Conservation (phyloP, 805 yeast species). For the Starmera pachycereana region DNA sequence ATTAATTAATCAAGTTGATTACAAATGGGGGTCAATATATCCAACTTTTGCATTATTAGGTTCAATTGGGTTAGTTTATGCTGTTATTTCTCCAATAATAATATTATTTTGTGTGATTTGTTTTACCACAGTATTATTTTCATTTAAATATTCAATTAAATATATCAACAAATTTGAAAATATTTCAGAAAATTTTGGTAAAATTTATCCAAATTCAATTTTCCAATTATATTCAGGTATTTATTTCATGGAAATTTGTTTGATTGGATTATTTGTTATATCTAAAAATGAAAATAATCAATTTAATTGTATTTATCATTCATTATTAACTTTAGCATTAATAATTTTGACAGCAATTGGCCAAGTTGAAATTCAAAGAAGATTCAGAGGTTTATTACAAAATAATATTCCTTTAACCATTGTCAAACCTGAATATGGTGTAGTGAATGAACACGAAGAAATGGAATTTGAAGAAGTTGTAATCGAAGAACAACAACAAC, state of each 20-base stretch:
- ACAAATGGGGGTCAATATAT: slow-evolving; percentile 71
- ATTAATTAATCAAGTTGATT: slow-evolving; percentile 30
- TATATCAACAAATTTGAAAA: slow-evolving; percentile 43
- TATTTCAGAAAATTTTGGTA: slow-evolving; percentile 57
- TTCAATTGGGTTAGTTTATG: slow-evolving; percentile 68
- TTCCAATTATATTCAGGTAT: slow-evolving; percentile 73
- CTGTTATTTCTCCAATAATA: slow-evolving; percentile 72
- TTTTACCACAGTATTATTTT: slow-evolving; percentile 44
- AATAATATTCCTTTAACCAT: slow-evolving; percentile 26
- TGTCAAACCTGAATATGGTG: background rate
- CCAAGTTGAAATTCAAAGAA: slow-evolving; percentile 40
- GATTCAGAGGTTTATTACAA: slow-evolving; percentile 25
- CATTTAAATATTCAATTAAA: slow-evolving; percentile 61
- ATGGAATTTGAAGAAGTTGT: too few species aligned
- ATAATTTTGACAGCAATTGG: slow-evolving; percentile 44
- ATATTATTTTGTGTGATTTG: slow-evolving; percentile 48
- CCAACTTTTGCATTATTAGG: slow-evolving; percentile 72
- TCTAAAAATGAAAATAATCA: slow-evolving; percentile 39
- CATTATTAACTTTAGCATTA: slow-evolving; percentile 40
- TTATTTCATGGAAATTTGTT: slow-evolving; percentile 69
- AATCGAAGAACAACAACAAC: too few species aligned
- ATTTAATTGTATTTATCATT: slow-evolving; percentile 36
- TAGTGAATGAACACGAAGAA: background rate
- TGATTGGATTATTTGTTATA: slow-evolving; percentile 66
- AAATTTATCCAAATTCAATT: slow-evolving; percentile 62